Evolutionary conservation across 2,329 filamentous ascomycete genomes (phyloP), one percentile per base, ranked within the genome.

Genomic region (Cytospora mali): DNA sequence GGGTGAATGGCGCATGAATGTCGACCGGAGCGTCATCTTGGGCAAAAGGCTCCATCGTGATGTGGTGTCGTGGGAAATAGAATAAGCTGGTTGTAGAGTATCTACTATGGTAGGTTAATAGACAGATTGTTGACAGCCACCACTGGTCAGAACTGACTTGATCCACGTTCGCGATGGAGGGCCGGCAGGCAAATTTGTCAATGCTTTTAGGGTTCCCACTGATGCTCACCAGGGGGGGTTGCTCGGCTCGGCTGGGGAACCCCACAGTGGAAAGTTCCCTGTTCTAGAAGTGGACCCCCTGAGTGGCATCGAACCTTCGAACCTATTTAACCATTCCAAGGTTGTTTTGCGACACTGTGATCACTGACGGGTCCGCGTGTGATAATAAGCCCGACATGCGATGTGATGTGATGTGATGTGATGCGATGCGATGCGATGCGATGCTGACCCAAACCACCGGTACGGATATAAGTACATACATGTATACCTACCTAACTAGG

Each of bases 1-100:
- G 84, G 11, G 87, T 90, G 68, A 93, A 90, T n/a, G 83, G 81
- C 35, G 80, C 72, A 50, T 81, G 78, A 31, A 71, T 61, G 49
- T 71, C 67, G 35, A 62, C 62, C 9, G 64, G 62, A 42, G 57
- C 23, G 27, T 58, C 54, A 55, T 64, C 42, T 57, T 66, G 59
- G 65, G 66, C 68, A 69, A 71, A 18, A 29, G 58, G 42, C 28
- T 55, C 64, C 65, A 68, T 67, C 2, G 51, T 62, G 29, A 14
- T 55, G 33, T n/a, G 46, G 21, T 39, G 25, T 16, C n/a, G 46
- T 46, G 28, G 16, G 21, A 10, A 3, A 21, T 7, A 46, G 7
- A 13, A 46, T 3, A 6, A 18, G 4, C n/a, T 46, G 16, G 21
- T 46, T 23, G 42, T 11, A 18, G 42, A n/a, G n/a, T n/a, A n/a